phyloP scores from a whole-genome alignment of 768 basidiomycete species.

The Tricholoma hemisulphureum region DNA sequence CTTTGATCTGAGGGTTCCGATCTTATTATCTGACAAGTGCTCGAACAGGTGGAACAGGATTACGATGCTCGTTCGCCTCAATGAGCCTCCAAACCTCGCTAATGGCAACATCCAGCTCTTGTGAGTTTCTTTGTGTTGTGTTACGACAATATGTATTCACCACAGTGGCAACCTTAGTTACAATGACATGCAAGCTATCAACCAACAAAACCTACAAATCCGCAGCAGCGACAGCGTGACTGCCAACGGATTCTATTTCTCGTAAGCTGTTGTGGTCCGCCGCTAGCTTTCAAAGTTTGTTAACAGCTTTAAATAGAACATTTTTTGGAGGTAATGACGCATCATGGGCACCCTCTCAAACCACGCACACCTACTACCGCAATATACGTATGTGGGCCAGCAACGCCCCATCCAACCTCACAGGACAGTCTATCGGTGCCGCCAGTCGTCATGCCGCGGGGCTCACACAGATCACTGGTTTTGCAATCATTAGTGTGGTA shows the following conservation, averaged over 20 bases:
- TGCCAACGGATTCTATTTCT: slow-evolving; percentile 76
- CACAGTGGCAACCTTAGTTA: slow-evolving; percentile 41
- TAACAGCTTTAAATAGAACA: slow-evolving; percentile 42
- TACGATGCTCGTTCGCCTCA: slow-evolving; percentile 76
- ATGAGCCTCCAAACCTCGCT: slow-evolving; percentile 61
- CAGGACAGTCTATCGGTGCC: slow-evolving; percentile 31
- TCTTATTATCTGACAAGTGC: slow-evolving; percentile 1
- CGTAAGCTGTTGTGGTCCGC: slow-evolving; percentile 42
- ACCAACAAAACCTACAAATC: slow-evolving; percentile 62
- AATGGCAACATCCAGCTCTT: slow-evolving; percentile 74
- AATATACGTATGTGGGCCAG: slow-evolving; percentile 69
- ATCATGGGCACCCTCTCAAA: slow-evolving; percentile 68
- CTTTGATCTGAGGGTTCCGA: slow-evolving; percentile 6
- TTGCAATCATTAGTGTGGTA: slow-evolving; percentile 4
- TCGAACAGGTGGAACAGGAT: slow-evolving; percentile 62
- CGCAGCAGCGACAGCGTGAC: slow-evolving; percentile 51
- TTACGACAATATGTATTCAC: slow-evolving; percentile 1
- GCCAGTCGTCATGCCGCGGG: slow-evolving; percentile 11
- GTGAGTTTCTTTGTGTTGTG: slow-evolving; percentile 39
- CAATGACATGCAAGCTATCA: slow-evolving; percentile 64
- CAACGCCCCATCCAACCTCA: slow-evolving; percentile 46
- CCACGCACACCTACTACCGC: slow-evolving; percentile 73
- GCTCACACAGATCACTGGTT: not conserved
- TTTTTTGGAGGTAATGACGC: slow-evolving; percentile 79
- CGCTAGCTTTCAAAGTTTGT: not conserved